phyloP scores from a whole-genome alignment of 352 stramenopile genomes.

The Phytophthora megakarya region DNA sequence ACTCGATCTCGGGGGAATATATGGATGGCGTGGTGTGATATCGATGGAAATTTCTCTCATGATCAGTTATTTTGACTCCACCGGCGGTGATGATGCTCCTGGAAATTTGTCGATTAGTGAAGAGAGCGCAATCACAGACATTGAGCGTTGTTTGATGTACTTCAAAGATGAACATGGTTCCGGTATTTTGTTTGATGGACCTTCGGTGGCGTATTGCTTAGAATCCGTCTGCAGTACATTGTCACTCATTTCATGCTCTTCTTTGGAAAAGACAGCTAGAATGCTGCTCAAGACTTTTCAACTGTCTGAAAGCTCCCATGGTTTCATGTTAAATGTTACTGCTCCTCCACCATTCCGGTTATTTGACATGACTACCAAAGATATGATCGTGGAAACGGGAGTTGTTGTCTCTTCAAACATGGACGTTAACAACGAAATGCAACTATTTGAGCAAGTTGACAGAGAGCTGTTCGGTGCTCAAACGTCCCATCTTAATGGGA shows the following conservation, averaged over 20 bases:
- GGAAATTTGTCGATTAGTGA: slow-evolving; percentile 33
- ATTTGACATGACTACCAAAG: slow-evolving; percentile 17
- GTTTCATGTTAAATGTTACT: slow-evolving; percentile 5
- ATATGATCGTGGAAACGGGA: neutral
- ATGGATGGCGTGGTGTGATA: slow-evolving; percentile 66
- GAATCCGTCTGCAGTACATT: slow-evolving; percentile 59
- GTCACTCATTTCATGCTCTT: slow-evolving; percentile 56
- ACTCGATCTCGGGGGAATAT: slow-evolving; percentile 53
- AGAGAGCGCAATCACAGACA: slow-evolving; percentile 46
- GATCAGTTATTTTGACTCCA: slow-evolving; percentile 36
- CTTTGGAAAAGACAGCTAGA: slow-evolving; percentile 44
- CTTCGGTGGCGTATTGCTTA: slow-evolving; percentile 43
- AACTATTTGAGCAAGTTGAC: slow-evolving; percentile 45
- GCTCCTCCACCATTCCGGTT: slow-evolving; percentile 33
- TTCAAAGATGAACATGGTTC: slow-evolving; percentile 19
- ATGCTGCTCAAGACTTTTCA: slow-evolving; percentile 43
- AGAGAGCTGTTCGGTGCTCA: slow-evolving; percentile 36
- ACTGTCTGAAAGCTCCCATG: neutral
- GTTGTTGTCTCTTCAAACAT: neutral
- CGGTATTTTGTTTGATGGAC: slow-evolving; percentile 44
- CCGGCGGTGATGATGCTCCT: neutral
- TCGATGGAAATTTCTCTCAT: slow-evolving; percentile 57
- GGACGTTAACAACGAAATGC: neutral
- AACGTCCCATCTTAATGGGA: slow-evolving; percentile 6
- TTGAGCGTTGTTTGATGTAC: slow-evolving; percentile 51